A percentile compares a stretch with the other conserved stretches of the same genome.
These are phyloP conservation scores for Alternaria postmessia DNA, from an alignment of 2,329 filamentous ascomycete genomes.

Conservation along the genomic window DNA sequence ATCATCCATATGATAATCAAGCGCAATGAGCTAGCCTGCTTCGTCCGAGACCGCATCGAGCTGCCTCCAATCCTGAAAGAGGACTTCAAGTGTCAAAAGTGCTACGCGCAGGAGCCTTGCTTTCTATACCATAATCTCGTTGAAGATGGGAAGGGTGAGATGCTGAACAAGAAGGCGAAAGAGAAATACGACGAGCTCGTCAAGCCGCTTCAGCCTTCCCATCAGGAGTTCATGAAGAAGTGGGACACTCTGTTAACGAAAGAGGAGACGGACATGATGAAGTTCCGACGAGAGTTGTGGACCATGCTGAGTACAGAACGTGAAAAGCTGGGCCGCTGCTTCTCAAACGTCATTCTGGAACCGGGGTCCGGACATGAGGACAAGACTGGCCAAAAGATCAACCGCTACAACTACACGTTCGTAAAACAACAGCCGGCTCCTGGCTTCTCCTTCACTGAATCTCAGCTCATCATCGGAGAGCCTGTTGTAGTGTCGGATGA, in stretches of 20 bases:
- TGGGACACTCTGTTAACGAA: conserved; percentile 95
- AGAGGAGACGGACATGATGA: conserved; percentile 90
- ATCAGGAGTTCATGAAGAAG: conserved; percentile 87
- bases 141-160: conserved; percentile 82
- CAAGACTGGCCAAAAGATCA: conserved; percentile 78
- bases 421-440: conserved; percentile 70
- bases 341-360: conserved; percentile 84
- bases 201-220: conserved; percentile 74
- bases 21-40: conserved; percentile 86
- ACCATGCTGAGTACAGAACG: conserved; percentile 91
- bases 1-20: conserved; percentile 97
- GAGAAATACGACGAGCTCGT: conserved; percentile 84
- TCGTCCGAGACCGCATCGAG: conserved; percentile 80
- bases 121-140: conserved; percentile 93
- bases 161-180: conserved; percentile 80
- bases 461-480: conserved; percentile 85
- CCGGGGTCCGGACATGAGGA: conserved; percentile 77
- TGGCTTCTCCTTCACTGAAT: conserved; percentile 87
- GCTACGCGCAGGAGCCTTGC: conserved; percentile 89
- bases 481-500: conserved; percentile 97
- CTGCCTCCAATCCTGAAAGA: conserved; percentile 87
- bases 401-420: conserved; percentile 87
- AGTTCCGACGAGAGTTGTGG: conserved; percentile 89
- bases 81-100: conserved; percentile 81
- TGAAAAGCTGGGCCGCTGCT: conserved; percentile 88